Conservation (phyloP, 1,284 basidiomycete genomes). For the Somion occarium region DNA sequence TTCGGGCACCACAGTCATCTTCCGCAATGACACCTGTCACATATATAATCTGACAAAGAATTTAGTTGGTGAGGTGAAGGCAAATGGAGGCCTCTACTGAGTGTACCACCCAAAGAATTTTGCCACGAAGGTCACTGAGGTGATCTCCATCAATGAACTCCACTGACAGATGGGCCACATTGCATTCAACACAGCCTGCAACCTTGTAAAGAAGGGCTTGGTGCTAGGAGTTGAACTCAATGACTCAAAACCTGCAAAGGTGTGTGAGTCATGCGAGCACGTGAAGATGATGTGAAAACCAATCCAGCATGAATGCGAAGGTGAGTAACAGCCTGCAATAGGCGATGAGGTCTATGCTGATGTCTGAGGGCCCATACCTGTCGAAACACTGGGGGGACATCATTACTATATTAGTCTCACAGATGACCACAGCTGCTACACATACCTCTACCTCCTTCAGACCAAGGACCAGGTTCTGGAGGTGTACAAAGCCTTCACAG, state of each 20-base stretch:
- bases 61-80: not conserved
- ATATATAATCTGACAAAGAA: not conserved
- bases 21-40: not conserved
- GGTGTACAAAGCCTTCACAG: conserved; percentile 21
- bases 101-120: not conserved
- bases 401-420: conserved; percentile 21
- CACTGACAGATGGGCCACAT: conserved; percentile 34
- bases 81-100: conserved; percentile 2
- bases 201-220: conserved; percentile 25
- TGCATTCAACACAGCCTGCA: conserved; percentile 18
- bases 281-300: conserved; percentile 19
- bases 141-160: conserved; percentile 27
- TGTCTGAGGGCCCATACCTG: conserved; percentile 21
- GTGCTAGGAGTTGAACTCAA: conserved; percentile 26
- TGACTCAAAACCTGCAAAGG: not conserved
- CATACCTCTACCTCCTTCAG: conserved; percentile 11
- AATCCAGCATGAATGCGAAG: conserved; percentile 14
- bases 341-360: conserved; percentile 23
- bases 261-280: conserved; percentile 19
- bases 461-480: conserved; percentile 20
- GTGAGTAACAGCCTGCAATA: conserved; percentile 9
- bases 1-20: conserved; percentile 13
- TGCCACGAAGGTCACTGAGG: not conserved
- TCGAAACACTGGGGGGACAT: conserved; percentile 14
- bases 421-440: conserved; percentile 18